Conservation (phyloP, 495 filamentous ascomycete species). For the Talaromyces trachyspermus region DNA sequence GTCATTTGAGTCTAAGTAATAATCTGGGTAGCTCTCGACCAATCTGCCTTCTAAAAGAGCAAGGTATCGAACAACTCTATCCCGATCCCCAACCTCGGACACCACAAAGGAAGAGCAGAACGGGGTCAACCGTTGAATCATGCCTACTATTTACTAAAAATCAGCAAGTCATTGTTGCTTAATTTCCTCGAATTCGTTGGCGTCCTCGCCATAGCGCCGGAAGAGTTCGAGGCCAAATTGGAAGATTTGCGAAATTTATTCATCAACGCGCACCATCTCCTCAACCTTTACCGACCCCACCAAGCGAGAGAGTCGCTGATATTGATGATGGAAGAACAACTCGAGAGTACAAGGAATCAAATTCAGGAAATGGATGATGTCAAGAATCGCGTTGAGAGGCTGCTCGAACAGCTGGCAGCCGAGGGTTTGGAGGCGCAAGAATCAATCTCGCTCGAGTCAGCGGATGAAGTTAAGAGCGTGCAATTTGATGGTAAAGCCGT, state of each 20-base stretch:
- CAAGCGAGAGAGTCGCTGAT: constrained; percentile 90
- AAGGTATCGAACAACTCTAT: constrained; percentile 64
- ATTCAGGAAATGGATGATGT: constrained; percentile 66
- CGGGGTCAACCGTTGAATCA: constrained; percentile 50
- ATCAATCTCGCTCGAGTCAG: background rate
- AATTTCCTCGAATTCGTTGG: constrained; percentile 79
- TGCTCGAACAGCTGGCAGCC: constrained; percentile 56
- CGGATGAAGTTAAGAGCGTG: constrained; percentile 5
- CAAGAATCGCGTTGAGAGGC: constrained; percentile 62
- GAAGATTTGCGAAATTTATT: constrained; percentile 70
- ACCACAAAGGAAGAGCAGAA: constrained; percentile 28
- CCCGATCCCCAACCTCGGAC: constrained; percentile 36
- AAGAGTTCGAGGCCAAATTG: constrained; percentile 55
- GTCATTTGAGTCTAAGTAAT: background rate
- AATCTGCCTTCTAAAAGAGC: constrained; percentile 60
- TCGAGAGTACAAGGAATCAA: constrained; percentile 67
- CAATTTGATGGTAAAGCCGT: constrained; percentile 10
- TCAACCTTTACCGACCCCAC: constrained; percentile 94
- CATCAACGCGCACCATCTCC: constrained; percentile 80
- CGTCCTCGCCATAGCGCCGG: constrained; percentile 56
- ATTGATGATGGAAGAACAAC: constrained; percentile 82
- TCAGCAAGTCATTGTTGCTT: constrained; percentile 74
- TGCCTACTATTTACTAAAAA: constrained; percentile 65
- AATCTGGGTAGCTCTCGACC: constrained; percentile 40
- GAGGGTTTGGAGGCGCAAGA: constrained; percentile 22